Evolutionary conservation across 805 yeast genomes (phyloP).

Genomic region (Nematodospora valgi): DNA sequence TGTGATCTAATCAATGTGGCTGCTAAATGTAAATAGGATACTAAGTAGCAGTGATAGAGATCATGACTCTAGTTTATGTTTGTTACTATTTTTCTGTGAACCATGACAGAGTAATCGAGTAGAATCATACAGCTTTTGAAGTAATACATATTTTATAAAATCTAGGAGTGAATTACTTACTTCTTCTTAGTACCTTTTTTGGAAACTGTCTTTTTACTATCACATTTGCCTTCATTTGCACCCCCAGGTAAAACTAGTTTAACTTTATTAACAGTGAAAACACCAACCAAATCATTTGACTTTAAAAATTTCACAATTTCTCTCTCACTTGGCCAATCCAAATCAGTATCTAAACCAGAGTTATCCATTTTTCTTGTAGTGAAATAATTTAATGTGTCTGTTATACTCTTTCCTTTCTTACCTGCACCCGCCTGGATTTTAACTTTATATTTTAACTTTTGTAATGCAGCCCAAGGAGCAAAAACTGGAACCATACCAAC

Average conservation of each 20-base stretch:
- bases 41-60: too few relatives aligned
- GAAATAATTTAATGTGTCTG: conserved; percentile 63
- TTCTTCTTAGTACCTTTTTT: conserved; percentile 15
- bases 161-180: too few relatives aligned
- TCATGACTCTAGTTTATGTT: too few relatives aligned
- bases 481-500: conserved; percentile 75
- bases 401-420: conserved; percentile 84
- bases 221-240: conserved; percentile 6
- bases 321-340: conserved; percentile 72
- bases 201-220: conserved; percentile 7
- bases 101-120: too few relatives aligned
- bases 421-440: conserved; percentile 76
- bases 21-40: too few relatives aligned
- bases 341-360: conserved; percentile 42
- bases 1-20: too few relatives aligned
- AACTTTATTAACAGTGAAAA: conserved; percentile 69
- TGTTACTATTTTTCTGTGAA: too few relatives aligned
- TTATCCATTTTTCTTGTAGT: conserved; percentile 43
- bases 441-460: conserved; percentile 72
- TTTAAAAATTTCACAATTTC: conserved; percentile 53
- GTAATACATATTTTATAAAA: too few relatives aligned
- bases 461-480: conserved; percentile 87
- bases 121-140: too few relatives aligned
- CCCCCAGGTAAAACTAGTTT: conserved; percentile 58
- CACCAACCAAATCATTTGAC: conserved; percentile 62